These are phyloP conservation scores for Nitzschia putrida DNA, from an alignment of 108 stramenopile species.

Conservation along the genomic window DNA sequence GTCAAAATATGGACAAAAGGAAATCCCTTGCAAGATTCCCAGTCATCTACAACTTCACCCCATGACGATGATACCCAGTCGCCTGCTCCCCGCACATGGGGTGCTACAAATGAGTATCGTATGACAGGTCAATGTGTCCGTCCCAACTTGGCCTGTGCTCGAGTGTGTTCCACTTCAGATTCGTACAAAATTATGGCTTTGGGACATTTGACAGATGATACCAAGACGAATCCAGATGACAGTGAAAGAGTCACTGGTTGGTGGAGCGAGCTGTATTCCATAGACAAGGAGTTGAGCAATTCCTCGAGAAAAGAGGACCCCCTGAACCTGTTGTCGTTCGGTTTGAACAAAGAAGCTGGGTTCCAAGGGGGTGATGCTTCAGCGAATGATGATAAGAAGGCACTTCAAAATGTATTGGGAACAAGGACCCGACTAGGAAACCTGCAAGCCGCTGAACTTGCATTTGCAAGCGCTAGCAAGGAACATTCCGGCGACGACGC, in stretches of 20 bases:
- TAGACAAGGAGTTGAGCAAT: conserved; percentile 3
- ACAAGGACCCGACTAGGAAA: conserved; percentile 36
- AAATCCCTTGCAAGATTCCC: conserved; percentile 23
- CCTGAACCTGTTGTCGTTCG: conserved; percentile 12
- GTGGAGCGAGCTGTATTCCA: conserved; percentile 61
- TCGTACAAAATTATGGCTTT: conserved; percentile 40
- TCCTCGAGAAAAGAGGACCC: background rate
- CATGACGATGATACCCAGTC: background rate
- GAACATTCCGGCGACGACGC: background rate
- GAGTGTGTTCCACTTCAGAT: conserved; percentile 42
- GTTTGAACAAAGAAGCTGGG: conserved; percentile 23
- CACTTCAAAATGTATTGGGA: conserved; percentile 22
- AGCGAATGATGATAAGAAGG: conserved; percentile 9
- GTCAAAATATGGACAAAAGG: conserved; percentile 62
- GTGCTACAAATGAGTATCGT: conserved; percentile 26
- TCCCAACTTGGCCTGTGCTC: conserved; percentile 50
- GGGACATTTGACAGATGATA: conserved; percentile 13
- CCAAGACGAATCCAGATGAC: background rate
- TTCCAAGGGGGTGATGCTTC: conserved; percentile 36
- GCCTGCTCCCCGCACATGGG: conserved; percentile 14
- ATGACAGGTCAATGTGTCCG: conserved; percentile 29
- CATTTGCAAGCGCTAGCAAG: conserved; percentile 8
- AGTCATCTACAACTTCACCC: background rate
- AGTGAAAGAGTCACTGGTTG: conserved; percentile 24
- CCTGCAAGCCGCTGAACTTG: conserved; percentile 52